These are phyloP conservation scores for Pseudohalonectria lignicola DNA, from an alignment of 2,329 filamentous ascomycete genomes.

Conservation along the genomic window DNA sequence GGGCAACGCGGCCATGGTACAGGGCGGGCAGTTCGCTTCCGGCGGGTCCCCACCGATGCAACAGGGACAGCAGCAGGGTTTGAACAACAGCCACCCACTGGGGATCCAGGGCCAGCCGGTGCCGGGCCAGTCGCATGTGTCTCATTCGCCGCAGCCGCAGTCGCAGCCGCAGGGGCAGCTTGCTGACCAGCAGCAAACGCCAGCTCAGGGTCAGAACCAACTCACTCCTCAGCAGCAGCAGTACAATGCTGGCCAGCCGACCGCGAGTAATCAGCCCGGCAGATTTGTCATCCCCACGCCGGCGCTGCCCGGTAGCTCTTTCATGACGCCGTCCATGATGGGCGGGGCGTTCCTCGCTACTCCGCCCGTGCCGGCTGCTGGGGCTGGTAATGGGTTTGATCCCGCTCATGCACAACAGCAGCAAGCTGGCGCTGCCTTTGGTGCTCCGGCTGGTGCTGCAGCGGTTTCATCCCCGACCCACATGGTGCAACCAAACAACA, in stretches of 20 bases:
- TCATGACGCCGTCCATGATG: background rate
- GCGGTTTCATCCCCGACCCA: too few species aligned
- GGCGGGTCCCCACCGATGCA: constrained; percentile 1
- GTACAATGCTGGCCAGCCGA: background rate
- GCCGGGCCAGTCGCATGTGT: too few species aligned
- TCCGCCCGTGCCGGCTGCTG: too few species aligned
- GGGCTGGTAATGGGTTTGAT: too few species aligned
- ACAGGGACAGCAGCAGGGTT: background rate
- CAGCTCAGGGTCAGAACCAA: background rate
- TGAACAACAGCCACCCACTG: too few species aligned
- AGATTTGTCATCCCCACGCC: background rate
- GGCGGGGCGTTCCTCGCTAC: background rate
- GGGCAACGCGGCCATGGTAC: background rate
- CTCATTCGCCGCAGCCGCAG: background rate
- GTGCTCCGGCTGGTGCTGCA: too few species aligned
- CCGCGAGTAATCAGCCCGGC: background rate
- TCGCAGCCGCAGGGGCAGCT: constrained; percentile 7
- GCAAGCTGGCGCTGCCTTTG: too few species aligned
- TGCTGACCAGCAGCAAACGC: constrained; percentile 1
- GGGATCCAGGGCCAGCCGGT: too few species aligned
- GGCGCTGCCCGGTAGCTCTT: background rate
- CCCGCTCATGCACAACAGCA: too few species aligned
- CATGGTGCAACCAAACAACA: too few species aligned
- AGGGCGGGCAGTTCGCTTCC: too few species aligned
- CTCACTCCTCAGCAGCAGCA: background rate